Base-by-base conservation (phyloP, 2,329 filamentous ascomycete species). In the Endoconidiophora laricicola region DNA sequence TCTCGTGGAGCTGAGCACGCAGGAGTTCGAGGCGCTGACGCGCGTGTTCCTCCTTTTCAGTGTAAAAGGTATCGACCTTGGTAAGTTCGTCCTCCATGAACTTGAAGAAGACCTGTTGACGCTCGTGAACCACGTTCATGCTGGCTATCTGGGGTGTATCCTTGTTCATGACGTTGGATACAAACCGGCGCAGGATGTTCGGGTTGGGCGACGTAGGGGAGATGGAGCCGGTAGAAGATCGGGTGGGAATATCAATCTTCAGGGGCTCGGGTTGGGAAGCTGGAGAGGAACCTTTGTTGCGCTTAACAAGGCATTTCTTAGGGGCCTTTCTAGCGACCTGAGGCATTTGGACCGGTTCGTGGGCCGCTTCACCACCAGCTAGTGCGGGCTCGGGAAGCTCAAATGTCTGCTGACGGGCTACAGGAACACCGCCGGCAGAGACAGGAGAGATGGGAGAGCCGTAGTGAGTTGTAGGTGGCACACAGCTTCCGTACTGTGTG, bases 1-100 rank as follows among this genome's bases (percentile, higher is more conserved):
- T 94, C 58, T 93, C 83, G 60, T 94, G 88, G 29, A 98, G 71
- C 62, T 98, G 91, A 47, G 87, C 78, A 40, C 84, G 77, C 44
- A 98, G 69, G 3, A 82, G 63, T 0, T 69, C 67, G 22, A 95
- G 67, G 2, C 88, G 77, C 49, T 80, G 68, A 0, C 78, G 82
- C 0, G 90, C 86, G 60, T 95, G 86, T 24, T 84, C 74, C 61
- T 98, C 91, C 61, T 95, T 95, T 56, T 77, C 68, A 57, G 77
- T 79, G 68, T 96, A 96, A 60, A 98, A 98, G 0, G 70, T 66
- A 61, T 98, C 88, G 9, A 98, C 86, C 65, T 96, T 98, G n/a
- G 80, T 72, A 12, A 98, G 69, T 65, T 98, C 83, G 7, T 68
- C 69, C 57, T 95, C 86, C 48, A 98, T 69, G 59, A 91, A 98